phyloP scores from a whole-genome alignment of 148 eudicot species.

The Polygonum aviculare region DNA sequence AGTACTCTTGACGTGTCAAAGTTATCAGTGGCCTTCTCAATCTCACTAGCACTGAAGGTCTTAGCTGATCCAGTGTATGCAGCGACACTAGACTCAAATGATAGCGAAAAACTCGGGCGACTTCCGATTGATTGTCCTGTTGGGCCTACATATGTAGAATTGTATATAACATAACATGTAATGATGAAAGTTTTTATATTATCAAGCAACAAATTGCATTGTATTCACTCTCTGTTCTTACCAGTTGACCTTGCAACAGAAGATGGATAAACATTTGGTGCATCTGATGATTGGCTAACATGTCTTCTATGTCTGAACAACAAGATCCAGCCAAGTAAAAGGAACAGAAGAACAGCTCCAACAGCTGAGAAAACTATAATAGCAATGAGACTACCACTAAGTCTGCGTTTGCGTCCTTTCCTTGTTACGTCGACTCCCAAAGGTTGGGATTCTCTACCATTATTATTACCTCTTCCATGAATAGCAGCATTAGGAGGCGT shows the following conservation, averaged over 20 bases:
- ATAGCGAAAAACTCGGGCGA: conserved; percentile 54
- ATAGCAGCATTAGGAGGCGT: conserved; percentile 45
- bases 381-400: conserved; percentile 46
- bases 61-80: conserved; percentile 68
- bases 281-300: conserved; percentile 19
- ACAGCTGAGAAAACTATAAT: conserved; percentile 56
- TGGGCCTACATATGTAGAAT: conserved; percentile 31
- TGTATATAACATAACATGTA: neutral
- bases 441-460: conserved; percentile 52
- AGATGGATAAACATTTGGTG: conserved; percentile 34
- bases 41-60: conserved; percentile 55
- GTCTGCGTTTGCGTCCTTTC: conserved; percentile 31
- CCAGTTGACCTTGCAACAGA: conserved; percentile 76
- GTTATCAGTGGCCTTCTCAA: conserved; percentile 71
- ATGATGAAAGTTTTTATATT: neutral
- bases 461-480: conserved; percentile 40
- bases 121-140: conserved; percentile 48
- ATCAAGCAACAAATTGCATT: neutral
- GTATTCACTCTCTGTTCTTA: conserved; percentile 13
- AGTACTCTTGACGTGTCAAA: conserved; percentile 47
- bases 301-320: conserved; percentile 37
- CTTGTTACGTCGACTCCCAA: conserved; percentile 59
- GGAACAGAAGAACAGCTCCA: conserved; percentile 33
- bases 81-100: conserved; percentile 55
- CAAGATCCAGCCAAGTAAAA: conserved; percentile 48